These are phyloP conservation scores for Chaetomium sp. DNA, from an alignment of 2,329 filamentous ascomycete genomes.

Conservation along the genomic window DNA sequence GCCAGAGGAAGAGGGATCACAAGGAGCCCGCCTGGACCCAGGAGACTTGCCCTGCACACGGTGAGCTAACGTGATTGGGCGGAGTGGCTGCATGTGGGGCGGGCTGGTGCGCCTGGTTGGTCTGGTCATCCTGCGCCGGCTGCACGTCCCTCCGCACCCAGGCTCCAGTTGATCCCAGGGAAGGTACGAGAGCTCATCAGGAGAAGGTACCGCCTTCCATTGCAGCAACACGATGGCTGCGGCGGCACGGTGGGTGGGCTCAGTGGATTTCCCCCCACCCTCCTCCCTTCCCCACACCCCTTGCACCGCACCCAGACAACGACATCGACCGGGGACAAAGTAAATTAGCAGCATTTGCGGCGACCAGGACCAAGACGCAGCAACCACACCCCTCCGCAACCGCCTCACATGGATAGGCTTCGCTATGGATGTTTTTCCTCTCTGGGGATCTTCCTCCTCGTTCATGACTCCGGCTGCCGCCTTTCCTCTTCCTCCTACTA, in stretches of 20 bases:
- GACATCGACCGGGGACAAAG: slow-evolving; percentile 27
- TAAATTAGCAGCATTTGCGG: slow-evolving; percentile 27
- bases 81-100: slow-evolving; percentile 7
- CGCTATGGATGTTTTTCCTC: slow-evolving; percentile 22
- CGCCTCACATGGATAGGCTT: slow-evolving; percentile 24
- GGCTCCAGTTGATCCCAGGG: no score
- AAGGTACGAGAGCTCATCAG: not conserved
- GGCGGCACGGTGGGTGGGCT: slow-evolving; percentile 14
- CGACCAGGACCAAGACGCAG: slow-evolving; percentile 25
- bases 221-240: slow-evolving; percentile 6
- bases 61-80: slow-evolving; percentile 11
- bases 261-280: no score
- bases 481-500: slow-evolving; percentile 2
- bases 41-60: not conserved
- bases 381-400: slow-evolving; percentile 23
- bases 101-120: slow-evolving; percentile 10
- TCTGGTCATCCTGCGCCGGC: not conserved
- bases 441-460: slow-evolving; percentile 20
- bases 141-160: not conserved
- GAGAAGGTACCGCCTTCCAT: not conserved
- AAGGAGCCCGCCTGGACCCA: not conserved
- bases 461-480: not conserved
- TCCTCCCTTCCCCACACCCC: slow-evolving; percentile 8
- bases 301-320: slow-evolving; percentile 24
- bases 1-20: not conserved